These are phyloP conservation scores for Fagopyrum tataricum DNA, from an alignment of 148 eudicot genomes.

Conservation along the genomic window DNA sequence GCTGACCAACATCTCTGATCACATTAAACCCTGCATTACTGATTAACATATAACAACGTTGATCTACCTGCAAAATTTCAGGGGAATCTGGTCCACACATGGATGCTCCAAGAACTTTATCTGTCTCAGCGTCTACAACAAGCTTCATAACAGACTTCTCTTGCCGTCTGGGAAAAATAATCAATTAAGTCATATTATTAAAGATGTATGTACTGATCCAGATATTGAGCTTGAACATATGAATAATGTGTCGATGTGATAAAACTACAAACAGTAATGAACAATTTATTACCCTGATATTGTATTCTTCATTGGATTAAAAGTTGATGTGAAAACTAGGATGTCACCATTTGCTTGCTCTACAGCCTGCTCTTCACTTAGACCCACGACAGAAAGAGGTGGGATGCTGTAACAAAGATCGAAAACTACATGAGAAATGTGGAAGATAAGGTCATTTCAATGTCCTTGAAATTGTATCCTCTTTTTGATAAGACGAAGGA, in stretches of 20 bases:
- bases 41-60: not conserved
- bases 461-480: not conserved
- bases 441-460: not conserved
- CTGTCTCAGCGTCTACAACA: constrained; percentile 80
- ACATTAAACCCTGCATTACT: not conserved
- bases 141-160: constrained; percentile 94
- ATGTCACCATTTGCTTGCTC: constrained; percentile 83
- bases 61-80: constrained; percentile 90
- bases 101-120: constrained; percentile 95
- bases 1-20: not conserved
- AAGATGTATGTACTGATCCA: not conserved
- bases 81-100: constrained; percentile 99
- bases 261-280: not conserved
- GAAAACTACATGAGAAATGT: constrained; percentile 13
- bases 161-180: constrained; percentile 50
- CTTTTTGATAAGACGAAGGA: not conserved
- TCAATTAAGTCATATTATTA: not conserved
- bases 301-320: constrained; percentile 93
- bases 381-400: constrained; percentile 90
- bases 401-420: constrained; percentile 68
- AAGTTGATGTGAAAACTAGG: constrained; percentile 75
- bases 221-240: not conserved
- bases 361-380: constrained; percentile 89
- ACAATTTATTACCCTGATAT: constrained; percentile 65
- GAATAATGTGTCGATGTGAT: not conserved